Percentiles rank a stretch among this genome's conserved stretches.
Conservation (phyloP, 139 green algal species). For the Chlamydomonas applanata region DNA sequence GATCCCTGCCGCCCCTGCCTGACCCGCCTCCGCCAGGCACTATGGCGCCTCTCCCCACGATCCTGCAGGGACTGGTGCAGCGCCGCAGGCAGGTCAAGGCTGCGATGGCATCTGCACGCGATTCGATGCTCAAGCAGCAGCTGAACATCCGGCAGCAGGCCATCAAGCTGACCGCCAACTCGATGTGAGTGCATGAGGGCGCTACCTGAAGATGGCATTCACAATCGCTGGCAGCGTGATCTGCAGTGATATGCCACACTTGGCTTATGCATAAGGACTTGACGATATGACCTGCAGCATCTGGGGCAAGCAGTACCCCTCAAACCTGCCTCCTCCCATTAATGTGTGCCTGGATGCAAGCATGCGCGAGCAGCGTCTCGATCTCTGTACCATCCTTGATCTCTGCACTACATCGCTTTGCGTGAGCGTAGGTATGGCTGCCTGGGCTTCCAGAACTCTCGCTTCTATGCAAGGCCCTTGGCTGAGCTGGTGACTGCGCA, state of each 20-base stretch:
- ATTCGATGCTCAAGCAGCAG: slow-evolving; percentile 77
- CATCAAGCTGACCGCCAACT: slow-evolving; percentile 91
- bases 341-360: too few relatives aligned
- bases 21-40: slow-evolving; percentile 27
- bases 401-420: background rate
- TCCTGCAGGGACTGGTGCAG: slow-evolving; percentile 76
- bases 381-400: too few relatives aligned
- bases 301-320: too few relatives aligned
- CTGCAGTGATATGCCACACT: too few relatives aligned
- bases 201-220: too few relatives aligned
- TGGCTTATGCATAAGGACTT: too few relatives aligned
- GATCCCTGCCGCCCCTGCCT: slow-evolving; percentile 40
- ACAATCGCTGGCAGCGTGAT: too few relatives aligned
- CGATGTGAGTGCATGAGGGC: slow-evolving; percentile 48
- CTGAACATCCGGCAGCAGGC: slow-evolving; percentile 89
- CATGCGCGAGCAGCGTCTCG: too few relatives aligned
- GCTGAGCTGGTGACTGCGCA: slow-evolving; percentile 92
- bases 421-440: slow-evolving; percentile 83
- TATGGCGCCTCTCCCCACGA: slow-evolving; percentile 68
- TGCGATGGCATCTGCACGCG: slow-evolving; percentile 55
- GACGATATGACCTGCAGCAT: too few relatives aligned
- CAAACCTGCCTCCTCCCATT: too few relatives aligned
- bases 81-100: slow-evolving; percentile 78
- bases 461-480: slow-evolving; percentile 93
- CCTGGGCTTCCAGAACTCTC: slow-evolving; percentile 87